Evolutionary conservation across 768 basidiomycete genomes (phyloP), one percentile per base, ranked within the genome.

Genomic region (Mycena capillaripes): DNA sequence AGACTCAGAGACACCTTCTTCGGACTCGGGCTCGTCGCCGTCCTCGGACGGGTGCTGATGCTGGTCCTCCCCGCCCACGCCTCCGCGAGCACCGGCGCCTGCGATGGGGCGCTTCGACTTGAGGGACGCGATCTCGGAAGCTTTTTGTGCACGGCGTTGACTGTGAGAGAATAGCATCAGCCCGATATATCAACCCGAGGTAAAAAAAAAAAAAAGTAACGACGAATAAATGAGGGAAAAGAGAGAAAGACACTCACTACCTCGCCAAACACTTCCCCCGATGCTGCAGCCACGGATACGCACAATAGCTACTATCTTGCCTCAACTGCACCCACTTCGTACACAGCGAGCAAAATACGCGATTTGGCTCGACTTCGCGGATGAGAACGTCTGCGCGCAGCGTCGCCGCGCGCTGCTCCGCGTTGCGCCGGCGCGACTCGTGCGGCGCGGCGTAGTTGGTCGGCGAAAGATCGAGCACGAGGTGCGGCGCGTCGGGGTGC

Each of bases 211-310:
- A 14, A 38, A 7, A 38, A 42, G 17, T 42, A 42, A 4, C 4
- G 10, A 42, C 4, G 57, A 56, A 50, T 30, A 72, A 52, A 38
- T 44, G 66, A 36, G 60, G 57, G 42, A 61, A 32, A 30, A 63
- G 66, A 30, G 11, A 55, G 50, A 32, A 30, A 65, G 46, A 48
- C 48, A 89, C 90, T 78, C 79, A 94, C 93, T 90, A 86, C 77
- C 92, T 82, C n/a, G 89, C 88, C 53, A 93, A 79, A 83, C 94
- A 95, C 80, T 94, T 95, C 29, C 86, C 88, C 23, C 92, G 88
- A 80, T 95, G 94, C 81, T 93, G 92, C 69, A 90, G 78, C 94
- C 93, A 95, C 44, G 94, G 93, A 78, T 94, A 93, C 62, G 93
- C 92, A 74, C 93, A 95, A 79, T 92, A 95, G 12, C 89, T 89